Base-by-base conservation (phyloP, 768 basidiomycete species). In the Asterophora lycoperdoides region DNA sequence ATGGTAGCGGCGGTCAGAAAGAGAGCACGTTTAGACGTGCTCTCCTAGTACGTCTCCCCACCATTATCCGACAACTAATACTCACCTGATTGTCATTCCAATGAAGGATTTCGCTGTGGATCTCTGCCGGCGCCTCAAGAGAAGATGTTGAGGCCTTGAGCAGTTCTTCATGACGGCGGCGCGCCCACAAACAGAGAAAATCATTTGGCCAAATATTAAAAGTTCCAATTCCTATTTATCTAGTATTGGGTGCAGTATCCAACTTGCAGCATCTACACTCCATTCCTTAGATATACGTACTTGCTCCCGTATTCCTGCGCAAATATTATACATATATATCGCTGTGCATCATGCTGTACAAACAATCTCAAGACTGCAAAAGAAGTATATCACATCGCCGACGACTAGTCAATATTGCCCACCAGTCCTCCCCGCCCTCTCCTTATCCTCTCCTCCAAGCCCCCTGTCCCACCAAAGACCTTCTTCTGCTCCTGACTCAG, bases 401-500 rank as follows among this genome's bases (percentile, higher is more conserved):
- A 9, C 6, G 40, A 4, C 23, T 43, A 37, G 23, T 84, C 83
- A 3, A 74, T 76, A 53, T 84, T 83, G 45, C 78, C 76, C 29
- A 89, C 83, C 65, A 92, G 66, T 5, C 81, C 84, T 20, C 82
- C 82, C 30, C 83, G 73, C 35, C 87, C 86, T 57, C 91, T 74
- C 60, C 69, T 75, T 40, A 93, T 83, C 49, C 89, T 73, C 33
- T 93, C 89, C 63, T 89, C 90, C 23, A 93, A 67, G 13, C 84
- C 87, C 34, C 88, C 86, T 7, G 70, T 65, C 19, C 86, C 89
- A 39, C 89, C 84, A 66, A 90, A 90, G 8, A 92, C 86, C 56
- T 78, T 83, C 74, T 88, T 91, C 72, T 86, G 82, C 62, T 94
- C 92, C 17, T 84, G 74, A 46, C 80, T 84, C 59, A 95, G 70